These are phyloP conservation scores for Candida sanyaensis DNA, from an alignment of 1,139 yeast genomes.

Conservation along the genomic window DNA sequence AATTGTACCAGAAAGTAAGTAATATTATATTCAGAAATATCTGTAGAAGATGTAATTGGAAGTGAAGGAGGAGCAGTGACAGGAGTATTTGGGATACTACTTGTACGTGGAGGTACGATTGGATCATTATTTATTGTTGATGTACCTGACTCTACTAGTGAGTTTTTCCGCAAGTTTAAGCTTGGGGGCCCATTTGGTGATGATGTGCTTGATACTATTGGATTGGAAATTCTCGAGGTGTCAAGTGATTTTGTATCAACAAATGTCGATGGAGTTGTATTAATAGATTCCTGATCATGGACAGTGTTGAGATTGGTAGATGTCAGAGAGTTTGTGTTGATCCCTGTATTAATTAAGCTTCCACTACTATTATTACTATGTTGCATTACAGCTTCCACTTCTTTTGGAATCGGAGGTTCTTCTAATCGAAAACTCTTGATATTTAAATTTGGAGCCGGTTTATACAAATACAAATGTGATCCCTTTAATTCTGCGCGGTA, in stretches of 20 bases:
- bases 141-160: not conserved
- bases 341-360: not conserved
- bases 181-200: not conserved
- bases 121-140: not conserved
- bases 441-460: slow-evolving; percentile 50
- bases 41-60: slow-evolving; percentile 13
- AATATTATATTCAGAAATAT: slow-evolving; percentile 17
- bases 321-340: not conserved
- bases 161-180: slow-evolving; percentile 1
- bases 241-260: slow-evolving; percentile 4
- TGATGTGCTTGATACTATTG: not conserved
- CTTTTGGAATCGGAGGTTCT: slow-evolving; percentile 6
- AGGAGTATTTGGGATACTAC: slow-evolving; percentile 6
- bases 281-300: not conserved
- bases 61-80: slow-evolving; percentile 5
- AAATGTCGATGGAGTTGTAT: not conserved
- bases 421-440: slow-evolving; percentile 44
- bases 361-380: not conserved
- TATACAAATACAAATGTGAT: slow-evolving; percentile 56
- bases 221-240: slow-evolving; percentile 2
- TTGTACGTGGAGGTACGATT: slow-evolving; percentile 1
- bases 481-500: slow-evolving; percentile 69
- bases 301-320: not conserved
- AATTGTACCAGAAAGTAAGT: slow-evolving; percentile 33
- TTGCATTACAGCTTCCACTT: slow-evolving; percentile 3